phyloP scores from a whole-genome alignment of 495 filamentous ascomycete genomes.

The Rostrohypoxylon terebratum region DNA sequence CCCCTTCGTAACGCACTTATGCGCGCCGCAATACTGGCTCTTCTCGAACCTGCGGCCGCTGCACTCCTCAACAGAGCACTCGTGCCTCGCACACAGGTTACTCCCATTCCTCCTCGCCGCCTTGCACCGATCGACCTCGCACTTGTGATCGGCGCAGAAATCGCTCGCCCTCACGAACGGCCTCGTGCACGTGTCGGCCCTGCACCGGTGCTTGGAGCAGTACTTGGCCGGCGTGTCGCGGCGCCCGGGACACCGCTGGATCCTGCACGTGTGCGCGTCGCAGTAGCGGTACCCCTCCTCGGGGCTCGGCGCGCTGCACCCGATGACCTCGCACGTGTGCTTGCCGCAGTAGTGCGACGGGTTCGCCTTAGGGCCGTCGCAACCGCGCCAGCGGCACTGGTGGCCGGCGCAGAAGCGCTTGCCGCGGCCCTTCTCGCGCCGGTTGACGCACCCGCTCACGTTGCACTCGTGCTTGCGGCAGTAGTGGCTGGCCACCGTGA shows the following conservation, averaged over 20 bases:
- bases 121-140: constrained; percentile 34
- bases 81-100: constrained; percentile 29
- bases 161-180: constrained; percentile 20
- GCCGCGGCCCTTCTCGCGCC: constrained; percentile 35
- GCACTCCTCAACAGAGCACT: constrained; percentile 31
- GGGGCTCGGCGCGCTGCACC: constrained; percentile 27
- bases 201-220: constrained; percentile 37
- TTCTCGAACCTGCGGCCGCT: constrained; percentile 21
- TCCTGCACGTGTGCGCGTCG: constrained; percentile 33
- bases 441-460: constrained; percentile 17
- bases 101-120: constrained; percentile 20
- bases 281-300: constrained; percentile 37
- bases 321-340: constrained; percentile 34
- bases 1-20: constrained; percentile 41
- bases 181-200: constrained; percentile 9
- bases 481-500: constrained; percentile 16
- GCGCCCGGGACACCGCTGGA: constrained; percentile 23
- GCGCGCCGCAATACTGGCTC: constrained; percentile 32
- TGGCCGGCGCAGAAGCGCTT: constrained; percentile 27
- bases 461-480: constrained; percentile 40
- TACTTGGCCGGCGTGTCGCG: constrained; percentile 27
- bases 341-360: constrained; percentile 26
- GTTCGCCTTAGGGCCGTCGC: constrained; percentile 7
- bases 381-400: constrained; percentile 39
- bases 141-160: constrained; percentile 34